Evolutionary conservation across 352 stramenopile species (phyloP), one percentile per base, ranked within the genome.

Genomic region (Plasmopara halstedii): DNA sequence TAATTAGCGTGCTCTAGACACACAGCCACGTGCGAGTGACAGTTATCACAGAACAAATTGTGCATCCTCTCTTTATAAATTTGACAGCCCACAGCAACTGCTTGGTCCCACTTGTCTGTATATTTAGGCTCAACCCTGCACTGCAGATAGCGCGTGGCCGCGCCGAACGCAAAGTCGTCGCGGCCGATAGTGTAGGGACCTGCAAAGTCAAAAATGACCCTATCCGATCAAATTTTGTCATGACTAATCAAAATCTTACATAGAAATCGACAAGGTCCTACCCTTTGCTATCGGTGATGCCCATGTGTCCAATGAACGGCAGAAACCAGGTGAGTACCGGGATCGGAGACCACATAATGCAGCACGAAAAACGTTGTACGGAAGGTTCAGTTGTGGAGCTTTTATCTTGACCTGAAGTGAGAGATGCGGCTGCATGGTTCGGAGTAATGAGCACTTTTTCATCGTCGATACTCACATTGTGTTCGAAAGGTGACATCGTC

Each of bases 31-130:
- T 98, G 95, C 21, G 88, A 97, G 69, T 98, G 95, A 62, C 95
- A 98, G 69, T 98, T 98, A 67, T 97, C 92, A 62, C 92, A 98
- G 56, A 62, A 97, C 29, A 98, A 73, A 54, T 98, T 98, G 74
- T 98, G 94, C 83, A 98, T 96, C 41, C 94, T 72, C 51, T 70
- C 86, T 31, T 81, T 65, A 66, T 98, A 98, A n/a, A 97, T 70
- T 1, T 67, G 58, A 54, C 94, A 97, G 15, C 93, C 93, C 50
- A 85, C 73, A 32, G 64, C 47, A 39, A 98, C 72, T 4, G 74
- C 77, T 47, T 88, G 67, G 64, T 98, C 92, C 92, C 93, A 98
- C 53, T 76, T 73, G 33, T 77, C 64, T 8, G 65, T 73, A 1
- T 78, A 54, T 29, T 73, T 62, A 20, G 46, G 35, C 1, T 36